Evolutionary conservation across 495 filamentous ascomycete species (phyloP).

Genomic region (Penicillium tannophilum): DNA sequence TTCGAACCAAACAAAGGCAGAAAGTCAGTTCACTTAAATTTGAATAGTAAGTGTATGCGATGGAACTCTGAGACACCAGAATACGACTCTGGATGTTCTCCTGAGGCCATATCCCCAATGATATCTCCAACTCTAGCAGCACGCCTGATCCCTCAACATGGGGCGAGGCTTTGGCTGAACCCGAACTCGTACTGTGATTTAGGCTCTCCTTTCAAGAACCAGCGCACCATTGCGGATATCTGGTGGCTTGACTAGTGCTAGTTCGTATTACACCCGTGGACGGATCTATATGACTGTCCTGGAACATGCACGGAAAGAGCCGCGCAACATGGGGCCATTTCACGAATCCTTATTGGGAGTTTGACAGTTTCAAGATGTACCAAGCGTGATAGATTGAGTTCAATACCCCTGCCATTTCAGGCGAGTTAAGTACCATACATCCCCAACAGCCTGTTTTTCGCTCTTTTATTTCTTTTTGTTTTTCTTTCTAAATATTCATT

Average conservation of each 20-base stretch:
- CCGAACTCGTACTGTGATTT: slow-evolving; percentile 41
- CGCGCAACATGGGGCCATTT: slow-evolving; percentile 29
- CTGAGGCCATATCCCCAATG: slow-evolving; percentile 10
- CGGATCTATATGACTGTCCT: slow-evolving; percentile 25
- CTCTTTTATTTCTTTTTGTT: too few species aligned
- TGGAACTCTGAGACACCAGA: slow-evolving; percentile 38
- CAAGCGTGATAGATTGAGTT: slow-evolving; percentile 11
- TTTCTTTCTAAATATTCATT: too few species aligned
- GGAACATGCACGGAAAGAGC: slow-evolving; percentile 24
- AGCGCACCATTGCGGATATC: slow-evolving; percentile 40
- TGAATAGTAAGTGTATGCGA: slow-evolving; percentile 32
- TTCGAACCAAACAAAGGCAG: too few species aligned
- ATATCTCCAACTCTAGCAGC: slow-evolving; percentile 27
- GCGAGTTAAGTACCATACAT: too few species aligned
- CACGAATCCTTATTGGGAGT: slow-evolving; percentile 40
- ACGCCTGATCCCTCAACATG: slow-evolving; percentile 38
- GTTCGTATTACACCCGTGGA: slow-evolving; percentile 27
- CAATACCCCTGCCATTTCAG: not conserved
- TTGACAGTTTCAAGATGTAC: slow-evolving; percentile 37
- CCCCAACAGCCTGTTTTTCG: too few species aligned
- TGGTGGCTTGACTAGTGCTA: slow-evolving; percentile 26
- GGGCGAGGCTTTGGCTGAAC: slow-evolving; percentile 34
- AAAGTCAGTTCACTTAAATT: too few species aligned
- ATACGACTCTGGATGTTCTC: too few species aligned
- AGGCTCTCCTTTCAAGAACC: slow-evolving; percentile 34